Conservation (phyloP, 805 yeast genomes). For the Lipomyces orientalis region DNA sequence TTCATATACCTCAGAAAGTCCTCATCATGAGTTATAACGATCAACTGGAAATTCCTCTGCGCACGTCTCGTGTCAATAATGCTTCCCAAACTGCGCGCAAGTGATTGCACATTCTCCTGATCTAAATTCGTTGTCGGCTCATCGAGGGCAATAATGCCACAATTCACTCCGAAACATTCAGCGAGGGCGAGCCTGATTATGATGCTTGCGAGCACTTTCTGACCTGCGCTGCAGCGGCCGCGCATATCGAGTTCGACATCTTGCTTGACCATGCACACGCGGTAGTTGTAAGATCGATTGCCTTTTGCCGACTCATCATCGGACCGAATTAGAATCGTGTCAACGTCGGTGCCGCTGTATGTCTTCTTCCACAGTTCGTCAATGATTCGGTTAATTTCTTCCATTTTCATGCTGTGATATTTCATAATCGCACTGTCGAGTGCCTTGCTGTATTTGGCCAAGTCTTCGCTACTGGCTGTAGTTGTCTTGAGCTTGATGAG, state of each 20-base stretch:
- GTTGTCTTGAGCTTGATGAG: conserved; percentile 79
- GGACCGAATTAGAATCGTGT: conserved; percentile 82
- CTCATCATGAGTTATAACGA: conserved; percentile 96
- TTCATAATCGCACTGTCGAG: conserved; percentile 92
- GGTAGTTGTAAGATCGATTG: conserved; percentile 42
- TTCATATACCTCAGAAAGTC: conserved; percentile 83
- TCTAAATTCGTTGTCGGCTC: conserved; percentile 98
- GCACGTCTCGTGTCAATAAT: conserved; percentile 75
- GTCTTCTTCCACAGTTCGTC: conserved; percentile 95
- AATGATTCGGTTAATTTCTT: conserved; percentile 82
- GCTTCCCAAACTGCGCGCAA: conserved; percentile 77
- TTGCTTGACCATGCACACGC: conserved; percentile 86
- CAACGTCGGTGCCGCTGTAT: conserved; percentile 94
- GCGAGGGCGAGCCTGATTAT: conserved; percentile 90
- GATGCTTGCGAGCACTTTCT: conserved; percentile 90
- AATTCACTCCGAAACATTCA: conserved; percentile 91
- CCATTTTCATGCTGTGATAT: conserved; percentile 89
- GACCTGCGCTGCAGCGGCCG: conserved; percentile 98
- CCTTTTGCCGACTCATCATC: conserved; percentile 64
- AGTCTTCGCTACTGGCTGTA: conserved; percentile 76
- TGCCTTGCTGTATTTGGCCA: conserved; percentile 80
- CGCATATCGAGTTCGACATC: conserved; percentile 96
- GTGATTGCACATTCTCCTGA: conserved; percentile 81
- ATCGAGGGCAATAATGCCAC: conserved; percentile 95
- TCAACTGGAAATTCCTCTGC: conserved; percentile 90